Evolutionary conservation across 1,139 yeast species (phyloP), one percentile per base, ranked within the genome.

Genomic region (Candida labiduridarum): DNA sequence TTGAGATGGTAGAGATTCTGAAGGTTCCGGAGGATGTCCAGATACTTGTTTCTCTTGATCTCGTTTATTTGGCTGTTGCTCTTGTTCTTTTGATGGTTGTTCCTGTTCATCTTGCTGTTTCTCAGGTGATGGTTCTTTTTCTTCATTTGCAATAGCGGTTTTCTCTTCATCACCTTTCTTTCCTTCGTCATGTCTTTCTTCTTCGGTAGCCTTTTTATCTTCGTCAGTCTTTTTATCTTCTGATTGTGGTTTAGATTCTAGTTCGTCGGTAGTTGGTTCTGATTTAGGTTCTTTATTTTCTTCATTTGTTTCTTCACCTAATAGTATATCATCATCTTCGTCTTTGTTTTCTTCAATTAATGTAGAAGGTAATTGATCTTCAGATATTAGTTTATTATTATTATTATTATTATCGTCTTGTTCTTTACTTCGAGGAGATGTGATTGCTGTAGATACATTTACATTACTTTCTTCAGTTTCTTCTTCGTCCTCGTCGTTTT

Each of bases 401-500:
- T 38, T 29, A 19, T 22, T 29, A 19, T 19, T 30, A 22, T 18
- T 12, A 27, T 41, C 62, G 4, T 53, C 58, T 5, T 56, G 59
- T n/a, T 56, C 61, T 10, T 54, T 56, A 8, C 57, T 60, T n/a
- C 55, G 60, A 5, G 62, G 62, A 10, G 59, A 60, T 6, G 52
- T 60, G 12, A 54, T 58, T 11, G 51, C 55, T 4, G 55, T 57
- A 19, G 54, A 38, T 22, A 38, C 8, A 22, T 38, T 38, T n/a
- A 11, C 41, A 22, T 27, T 22, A 22, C 41, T 38, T 14, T 22
- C 30, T n/a, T 38, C 62, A 8, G 52, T 63, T 4, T 47, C 61
- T 4, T 53, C 63, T 9, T 51, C 56, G 7, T 54, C 70, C 2
- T 61, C 65, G 4, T 60, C 60, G 0, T 55, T 60, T 2, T 54